Evolutionary conservation across 2,329 filamentous ascomycete genomes (phyloP).

Genomic region (Chaetomium sp.): DNA sequence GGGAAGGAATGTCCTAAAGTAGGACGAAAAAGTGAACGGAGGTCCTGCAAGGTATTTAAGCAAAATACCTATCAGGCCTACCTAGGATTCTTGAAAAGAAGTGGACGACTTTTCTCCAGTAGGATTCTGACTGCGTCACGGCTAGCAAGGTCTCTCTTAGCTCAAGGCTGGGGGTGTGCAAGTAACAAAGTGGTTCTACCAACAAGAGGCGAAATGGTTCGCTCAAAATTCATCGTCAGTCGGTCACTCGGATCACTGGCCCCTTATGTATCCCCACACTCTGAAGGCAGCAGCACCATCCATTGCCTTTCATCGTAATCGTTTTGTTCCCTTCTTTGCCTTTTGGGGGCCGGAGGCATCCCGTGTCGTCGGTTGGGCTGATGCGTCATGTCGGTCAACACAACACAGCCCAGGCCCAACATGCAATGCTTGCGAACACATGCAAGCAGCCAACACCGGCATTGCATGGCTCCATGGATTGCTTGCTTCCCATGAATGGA

Average conservation of each 20-base stretch:
- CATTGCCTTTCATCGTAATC: no score
- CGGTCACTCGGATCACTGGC: neutral
- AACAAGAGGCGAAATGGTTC: neutral
- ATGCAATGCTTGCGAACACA: no score
- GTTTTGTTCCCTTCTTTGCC: no score
- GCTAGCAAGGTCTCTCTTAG: neutral
- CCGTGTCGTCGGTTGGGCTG: no score
- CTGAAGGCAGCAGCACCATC: neutral
- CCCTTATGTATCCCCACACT: neutral
- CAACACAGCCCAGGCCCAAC: no score
- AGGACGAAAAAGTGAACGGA: neutral
- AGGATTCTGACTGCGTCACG: conserved; percentile 5
- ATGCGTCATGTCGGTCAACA: no score
- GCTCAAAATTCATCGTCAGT: neutral
- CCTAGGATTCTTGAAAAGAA: no score
- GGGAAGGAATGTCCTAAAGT: neutral
- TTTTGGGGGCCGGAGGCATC: no score
- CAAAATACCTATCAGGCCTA: no score
- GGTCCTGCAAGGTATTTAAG: conserved; percentile 1
- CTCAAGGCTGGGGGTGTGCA: neutral
- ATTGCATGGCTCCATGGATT: no score
- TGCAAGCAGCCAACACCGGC: no score
- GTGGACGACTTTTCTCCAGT: neutral
- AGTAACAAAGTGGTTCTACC: neutral
- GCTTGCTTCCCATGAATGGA: no score